Base-by-base conservation (phyloP, 441 rosid species). In the Dalechampia spathulata region DNA sequence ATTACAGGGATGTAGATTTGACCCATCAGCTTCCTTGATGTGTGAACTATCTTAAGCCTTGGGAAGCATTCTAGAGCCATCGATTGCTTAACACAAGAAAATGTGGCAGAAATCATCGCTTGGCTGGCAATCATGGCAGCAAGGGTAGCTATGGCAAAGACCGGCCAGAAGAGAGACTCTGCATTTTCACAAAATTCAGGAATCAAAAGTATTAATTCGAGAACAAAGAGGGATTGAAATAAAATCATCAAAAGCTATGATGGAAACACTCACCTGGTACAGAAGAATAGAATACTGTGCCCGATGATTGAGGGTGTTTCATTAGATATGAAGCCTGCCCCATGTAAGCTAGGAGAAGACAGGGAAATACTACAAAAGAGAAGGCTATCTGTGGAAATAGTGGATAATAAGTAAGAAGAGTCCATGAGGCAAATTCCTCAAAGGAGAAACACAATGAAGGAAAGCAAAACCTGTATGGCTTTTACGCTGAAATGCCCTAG, bases 101-200 rank as follows among this genome's bases (percentile, higher is more conserved):
- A 92, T 49, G 99, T 89, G 36, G 99, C 99, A 27, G 99, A 92
- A 61, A 92, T 92, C 99, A 92, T 92, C n/a, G 97, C 94, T 78
- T 92, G 99, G 71, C 99, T 92, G 21, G 99, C 97, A 65, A 92
- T 92, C 87, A 79, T 85, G n/a, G 99, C 97, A 4, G 97, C 97
- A 7, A 89, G 57, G 15, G 97, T 75, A 25, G 99, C 99, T 49
- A 89, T 41, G 58, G 72, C 79, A 46, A 92, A 82, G 60, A 89
- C 87, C 0, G 92, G 97, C 99, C 99, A 89, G 76, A 92, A 92
- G 55, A 92, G 78, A 62, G 73, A 67, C 21, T 44, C 96, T 92
- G 86, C 68, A 30, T 68, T 49, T 54, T 63, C 61, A 67, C 14
- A 53, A 58, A 49, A 30, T 53, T 66, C 57, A 68, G 65, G 45